These are phyloP conservation scores for Brassica cretica DNA, from an alignment of 345 rosid species.

Conservation along the genomic window DNA sequence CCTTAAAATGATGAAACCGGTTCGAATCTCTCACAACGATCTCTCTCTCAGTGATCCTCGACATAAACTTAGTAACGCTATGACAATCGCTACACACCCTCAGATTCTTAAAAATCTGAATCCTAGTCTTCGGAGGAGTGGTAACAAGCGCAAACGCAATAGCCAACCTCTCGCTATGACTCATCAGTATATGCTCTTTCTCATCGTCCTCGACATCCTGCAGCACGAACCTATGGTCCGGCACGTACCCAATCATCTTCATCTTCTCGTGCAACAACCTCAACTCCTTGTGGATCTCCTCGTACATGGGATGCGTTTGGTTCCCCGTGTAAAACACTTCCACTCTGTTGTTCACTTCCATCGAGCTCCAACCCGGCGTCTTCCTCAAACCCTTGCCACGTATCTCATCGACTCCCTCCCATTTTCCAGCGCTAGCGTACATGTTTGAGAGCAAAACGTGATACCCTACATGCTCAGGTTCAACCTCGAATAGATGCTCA, in stretches of 20 bases:
- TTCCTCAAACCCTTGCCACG: constrained; percentile 54
- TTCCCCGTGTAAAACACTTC: constrained; percentile 58
- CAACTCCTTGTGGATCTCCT: constrained; percentile 44
- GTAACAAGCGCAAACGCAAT: constrained; percentile 53
- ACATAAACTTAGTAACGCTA: constrained; percentile 29
- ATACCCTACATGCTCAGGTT: constrained; percentile 57
- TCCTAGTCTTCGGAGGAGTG: constrained; percentile 45
- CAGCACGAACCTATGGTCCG: constrained; percentile 52
- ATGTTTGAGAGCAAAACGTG: constrained; percentile 57
- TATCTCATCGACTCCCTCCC: constrained; percentile 53
- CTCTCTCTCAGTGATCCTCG: constrained; percentile 34
- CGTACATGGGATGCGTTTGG: constrained; percentile 45
- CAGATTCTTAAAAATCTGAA: constrained; percentile 56
- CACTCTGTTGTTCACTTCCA: constrained; percentile 47
- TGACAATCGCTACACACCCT: constrained; percentile 44
- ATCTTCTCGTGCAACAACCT: constrained; percentile 44
- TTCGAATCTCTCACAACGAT: constrained; percentile 35
- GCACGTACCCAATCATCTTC: constrained; percentile 53
- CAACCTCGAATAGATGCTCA: constrained; percentile 48
- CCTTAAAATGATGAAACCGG: constrained; percentile 55
- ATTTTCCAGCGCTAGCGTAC: constrained; percentile 56
- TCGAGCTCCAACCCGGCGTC: constrained; percentile 67
- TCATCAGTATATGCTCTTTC: constrained; percentile 56
- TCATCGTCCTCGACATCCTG: constrained; percentile 73
- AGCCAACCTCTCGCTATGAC: constrained; percentile 59